phyloP scores from a whole-genome alignment of 192 early-diverging fungal species.

The Geranomyces michiganensis region DNA sequence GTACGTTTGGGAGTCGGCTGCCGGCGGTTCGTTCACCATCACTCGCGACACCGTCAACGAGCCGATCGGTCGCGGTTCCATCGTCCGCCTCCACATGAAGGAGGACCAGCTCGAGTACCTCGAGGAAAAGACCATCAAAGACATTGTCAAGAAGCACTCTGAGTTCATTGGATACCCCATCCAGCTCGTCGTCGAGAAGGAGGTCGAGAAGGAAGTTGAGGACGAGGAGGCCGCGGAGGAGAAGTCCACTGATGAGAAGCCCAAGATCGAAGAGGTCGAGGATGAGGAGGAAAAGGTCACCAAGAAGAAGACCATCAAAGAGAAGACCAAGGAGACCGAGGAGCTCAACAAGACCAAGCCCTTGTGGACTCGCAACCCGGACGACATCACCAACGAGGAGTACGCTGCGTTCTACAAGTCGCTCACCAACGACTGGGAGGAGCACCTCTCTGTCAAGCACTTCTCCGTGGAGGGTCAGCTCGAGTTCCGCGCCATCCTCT shows the following conservation, averaged over 20 bases:
- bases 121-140: slow-evolving; percentile 98
- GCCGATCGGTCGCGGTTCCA: slow-evolving; percentile 91
- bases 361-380: slow-evolving; percentile 99
- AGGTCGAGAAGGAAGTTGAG: slow-evolving; percentile 97
- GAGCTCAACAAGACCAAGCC: slow-evolving; percentile 99
- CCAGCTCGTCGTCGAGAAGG: slow-evolving; percentile 94
- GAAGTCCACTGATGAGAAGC: slow-evolving; percentile 58
- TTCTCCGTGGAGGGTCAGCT: slow-evolving; percentile 99
- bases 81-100: slow-evolving; percentile 97
- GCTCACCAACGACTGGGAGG: slow-evolving; percentile 99
- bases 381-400: slow-evolving; percentile 94
- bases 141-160: slow-evolving; percentile 99
- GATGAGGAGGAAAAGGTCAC: slow-evolving; percentile 78
- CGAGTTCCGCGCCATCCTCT: slow-evolving; percentile 99
- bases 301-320: slow-evolving; percentile 84
- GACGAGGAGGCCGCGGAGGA: slow-evolving; percentile 84
- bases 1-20: slow-evolving; percentile 93
- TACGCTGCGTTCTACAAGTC: slow-evolving; percentile 99
- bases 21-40: slow-evolving; percentile 91
- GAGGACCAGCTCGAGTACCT: slow-evolving; percentile 98
- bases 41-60: slow-evolving; percentile 88
- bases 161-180: slow-evolving; percentile 99
- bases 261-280: slow-evolving; percentile 62
- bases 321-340: slow-evolving; percentile 81
- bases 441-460: slow-evolving; percentile 96